Percentiles rank a stretch among this genome's conserved stretches.
phyloP scores from a whole-genome alignment of 2,329 filamentous ascomycete genomes.

The Acarospora socialis region DNA sequence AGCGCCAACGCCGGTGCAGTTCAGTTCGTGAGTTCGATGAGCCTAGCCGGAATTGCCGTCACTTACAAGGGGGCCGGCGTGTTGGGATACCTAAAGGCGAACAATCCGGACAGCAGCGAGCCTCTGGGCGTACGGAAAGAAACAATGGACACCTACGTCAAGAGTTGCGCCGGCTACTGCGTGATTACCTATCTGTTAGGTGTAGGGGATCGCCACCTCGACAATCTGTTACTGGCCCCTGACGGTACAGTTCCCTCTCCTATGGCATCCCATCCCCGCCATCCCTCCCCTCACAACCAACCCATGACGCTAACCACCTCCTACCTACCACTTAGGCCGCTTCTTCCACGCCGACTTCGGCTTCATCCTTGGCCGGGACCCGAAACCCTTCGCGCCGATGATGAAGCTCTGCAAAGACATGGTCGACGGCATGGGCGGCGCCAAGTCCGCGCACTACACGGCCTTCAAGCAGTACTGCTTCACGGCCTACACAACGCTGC shows the following conservation, averaged over 20 bases:
- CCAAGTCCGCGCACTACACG: conserved; percentile 63
- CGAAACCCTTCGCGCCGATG: conserved; percentile 89
- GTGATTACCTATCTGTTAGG: conserved; percentile 97
- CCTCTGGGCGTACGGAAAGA: conserved; percentile 81
- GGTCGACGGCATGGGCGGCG: conserved; percentile 95
- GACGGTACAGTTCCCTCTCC: conserved; percentile 37
- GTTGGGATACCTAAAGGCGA: conserved; percentile 69
- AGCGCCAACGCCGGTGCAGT: conserved; percentile 79
- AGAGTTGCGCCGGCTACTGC: conserved; percentile 92
- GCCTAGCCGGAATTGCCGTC: conserved; percentile 65
- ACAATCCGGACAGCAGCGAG: conserved; percentile 74
- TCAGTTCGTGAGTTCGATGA: conserved; percentile 82
- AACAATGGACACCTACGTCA: conserved; percentile 86
- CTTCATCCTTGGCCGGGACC: conserved; percentile 91
- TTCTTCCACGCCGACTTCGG: conserved; percentile 99
- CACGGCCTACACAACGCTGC: conserved; percentile 78
- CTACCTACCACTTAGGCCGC: conserved; percentile 33
- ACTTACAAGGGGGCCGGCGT: conserved; percentile 69
- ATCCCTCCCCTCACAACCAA: not conserved
- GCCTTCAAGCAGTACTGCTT: conserved; percentile 94
- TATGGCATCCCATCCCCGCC: no score
- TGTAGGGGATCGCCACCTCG: conserved; percentile 87
- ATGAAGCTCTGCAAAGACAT: conserved; percentile 98
- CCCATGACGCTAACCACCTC: not conserved
- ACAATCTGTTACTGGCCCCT: conserved; percentile 83